phyloP scores from a whole-genome alignment of 352 stramenopile genomes.

The Pythium periplocum region DNA sequence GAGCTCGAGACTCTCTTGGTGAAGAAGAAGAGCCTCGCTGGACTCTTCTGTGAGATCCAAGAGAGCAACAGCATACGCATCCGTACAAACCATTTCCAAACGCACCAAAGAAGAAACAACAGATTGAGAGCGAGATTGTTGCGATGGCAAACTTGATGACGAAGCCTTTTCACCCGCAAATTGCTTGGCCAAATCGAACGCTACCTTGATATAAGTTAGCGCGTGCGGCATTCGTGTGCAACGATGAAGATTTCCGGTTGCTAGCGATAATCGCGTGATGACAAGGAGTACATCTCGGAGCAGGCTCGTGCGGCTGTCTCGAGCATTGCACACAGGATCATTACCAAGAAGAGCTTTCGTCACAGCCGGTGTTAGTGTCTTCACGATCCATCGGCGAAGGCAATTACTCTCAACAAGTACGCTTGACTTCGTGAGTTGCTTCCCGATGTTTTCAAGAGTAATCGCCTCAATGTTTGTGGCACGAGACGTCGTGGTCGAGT shows the following conservation, averaged over 20 bases:
- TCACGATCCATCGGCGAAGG: conserved; percentile 5
- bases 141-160: neutral
- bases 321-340: neutral
- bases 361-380: conserved; percentile 7
- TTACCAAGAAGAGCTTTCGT: neutral
- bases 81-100: conserved; percentile 41
- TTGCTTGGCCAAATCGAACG: conserved; percentile 35
- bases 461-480: conserved; percentile 2
- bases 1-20: conserved; percentile 39
- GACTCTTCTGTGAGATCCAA: conserved; percentile 30
- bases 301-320: neutral
- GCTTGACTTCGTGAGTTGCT: neutral
- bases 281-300: conserved; percentile 33
- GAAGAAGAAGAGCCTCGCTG: conserved; percentile 33
- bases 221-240: conserved; percentile 40
- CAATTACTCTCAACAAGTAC: neutral
- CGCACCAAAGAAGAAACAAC: conserved; percentile 9
- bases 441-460: neutral
- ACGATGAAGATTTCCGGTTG: conserved; percentile 27
- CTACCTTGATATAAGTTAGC: conserved; percentile 35
- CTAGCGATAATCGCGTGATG: conserved; percentile 39
- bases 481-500: neutral
- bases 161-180: conserved; percentile 8
- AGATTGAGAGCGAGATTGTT: neutral
- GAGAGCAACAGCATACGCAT: conserved; percentile 30